Percentiles rank a stretch among this genome's conserved stretches.
These are phyloP conservation scores for Cotoneaster glaucophyllus DNA, from an alignment of 306 rosid genomes.

Conservation along the genomic window DNA sequence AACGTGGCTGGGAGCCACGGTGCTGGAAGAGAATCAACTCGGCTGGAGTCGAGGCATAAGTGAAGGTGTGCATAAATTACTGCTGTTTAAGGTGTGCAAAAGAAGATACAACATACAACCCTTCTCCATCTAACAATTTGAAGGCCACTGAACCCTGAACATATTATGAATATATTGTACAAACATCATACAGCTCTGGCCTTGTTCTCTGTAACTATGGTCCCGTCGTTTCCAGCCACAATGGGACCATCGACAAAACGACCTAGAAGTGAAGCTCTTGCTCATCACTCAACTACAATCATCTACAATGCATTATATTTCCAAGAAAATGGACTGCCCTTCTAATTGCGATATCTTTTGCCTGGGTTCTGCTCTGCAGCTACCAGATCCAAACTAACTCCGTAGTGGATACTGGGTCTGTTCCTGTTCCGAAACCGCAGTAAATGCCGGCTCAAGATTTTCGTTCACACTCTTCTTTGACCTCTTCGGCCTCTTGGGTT, in stretches of 20 bases:
- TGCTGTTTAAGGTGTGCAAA: too few relatives aligned
- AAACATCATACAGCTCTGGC: background rate
- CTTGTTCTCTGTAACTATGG: background rate
- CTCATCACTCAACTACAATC: background rate
- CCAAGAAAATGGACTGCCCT: conserved; percentile 7
- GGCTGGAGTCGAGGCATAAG: too few relatives aligned
- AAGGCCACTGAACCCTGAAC: background rate
- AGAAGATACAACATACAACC: background rate
- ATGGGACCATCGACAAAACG: background rate
- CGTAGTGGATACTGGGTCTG: conserved; percentile 29
- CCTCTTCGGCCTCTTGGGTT: conserved; percentile 67
- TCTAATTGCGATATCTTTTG: conserved; percentile 13
- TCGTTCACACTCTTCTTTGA: conserved; percentile 61
- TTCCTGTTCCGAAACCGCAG: conserved; percentile 47
- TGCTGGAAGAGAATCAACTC: too few relatives aligned
- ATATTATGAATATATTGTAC: background rate
- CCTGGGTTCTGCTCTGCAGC: conserved; percentile 25
- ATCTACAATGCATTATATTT: background rate
- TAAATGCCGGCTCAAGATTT: conserved; percentile 47
- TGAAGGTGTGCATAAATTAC: too few relatives aligned
- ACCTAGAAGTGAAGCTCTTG: background rate
- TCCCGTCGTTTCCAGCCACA: background rate
- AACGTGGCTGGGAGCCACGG: too few relatives aligned
- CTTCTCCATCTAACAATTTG: background rate
- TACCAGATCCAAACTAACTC: conserved; percentile 19